Conservation (phyloP, 2,329 filamentous ascomycete species). For the Arthrobotrys pseudoclavata region DNA sequence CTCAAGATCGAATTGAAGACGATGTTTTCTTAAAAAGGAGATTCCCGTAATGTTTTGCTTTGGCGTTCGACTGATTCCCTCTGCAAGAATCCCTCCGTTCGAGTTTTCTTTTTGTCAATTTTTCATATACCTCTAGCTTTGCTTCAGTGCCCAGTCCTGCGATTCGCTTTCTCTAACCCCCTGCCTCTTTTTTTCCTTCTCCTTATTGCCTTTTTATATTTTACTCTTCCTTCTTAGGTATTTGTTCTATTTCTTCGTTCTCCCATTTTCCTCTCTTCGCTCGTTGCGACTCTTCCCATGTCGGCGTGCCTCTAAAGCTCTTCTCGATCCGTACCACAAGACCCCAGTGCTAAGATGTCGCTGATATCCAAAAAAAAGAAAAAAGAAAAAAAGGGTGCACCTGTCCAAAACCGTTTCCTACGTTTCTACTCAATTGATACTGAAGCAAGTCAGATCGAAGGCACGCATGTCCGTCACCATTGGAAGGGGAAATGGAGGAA, state of each 20-base stretch:
- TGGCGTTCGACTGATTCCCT: slow-evolving; percentile 51
- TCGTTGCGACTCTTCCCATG: background rate
- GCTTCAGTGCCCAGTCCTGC: slow-evolving; percentile 14
- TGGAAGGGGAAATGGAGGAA: background rate
- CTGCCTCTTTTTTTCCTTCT: background rate
- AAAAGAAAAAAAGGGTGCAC: background rate
- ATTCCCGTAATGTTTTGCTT: slow-evolving; percentile 38
- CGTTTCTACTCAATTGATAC: slow-evolving; percentile 7
- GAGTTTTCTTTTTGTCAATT: slow-evolving; percentile 21
- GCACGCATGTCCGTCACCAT: background rate
- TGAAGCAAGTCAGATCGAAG: background rate
- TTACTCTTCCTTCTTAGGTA: slow-evolving; percentile 9
- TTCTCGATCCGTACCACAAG: slow-evolving; percentile 9
- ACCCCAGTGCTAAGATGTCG: slow-evolving; percentile 19
- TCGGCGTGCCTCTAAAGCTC: slow-evolving; percentile 11
- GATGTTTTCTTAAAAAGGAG: slow-evolving; percentile 17
- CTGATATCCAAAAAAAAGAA: slow-evolving; percentile 11
- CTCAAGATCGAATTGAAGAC: slow-evolving; percentile 56
- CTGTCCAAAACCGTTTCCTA: slow-evolving; percentile 2
- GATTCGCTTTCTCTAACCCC: background rate
- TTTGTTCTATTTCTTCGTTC: slow-evolving; percentile 6
- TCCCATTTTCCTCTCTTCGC: slow-evolving; percentile 10
- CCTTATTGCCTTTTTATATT: slow-evolving; percentile 8
- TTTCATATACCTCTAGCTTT: slow-evolving; percentile 51
- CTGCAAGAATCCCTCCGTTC: slow-evolving; percentile 34